These are phyloP conservation scores for Fusarium luffae DNA, from an alignment of 2,329 filamentous ascomycete genomes.

Conservation along the genomic window DNA sequence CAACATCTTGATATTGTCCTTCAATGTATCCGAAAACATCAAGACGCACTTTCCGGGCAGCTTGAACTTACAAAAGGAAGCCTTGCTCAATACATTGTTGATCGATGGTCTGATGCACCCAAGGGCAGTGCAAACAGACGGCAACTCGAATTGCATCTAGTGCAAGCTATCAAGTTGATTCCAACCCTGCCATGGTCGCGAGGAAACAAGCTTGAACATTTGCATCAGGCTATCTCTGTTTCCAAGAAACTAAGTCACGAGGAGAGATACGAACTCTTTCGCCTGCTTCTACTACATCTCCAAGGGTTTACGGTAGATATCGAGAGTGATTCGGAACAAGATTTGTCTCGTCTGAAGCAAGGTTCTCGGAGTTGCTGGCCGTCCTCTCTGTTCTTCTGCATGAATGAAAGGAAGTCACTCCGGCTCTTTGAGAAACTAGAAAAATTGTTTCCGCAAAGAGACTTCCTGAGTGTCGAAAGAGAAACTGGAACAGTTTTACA, in stretches of 20 bases:
- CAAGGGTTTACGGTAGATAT: constrained; percentile 38
- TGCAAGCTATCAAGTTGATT: constrained; percentile 15
- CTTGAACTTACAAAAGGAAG: not conserved
- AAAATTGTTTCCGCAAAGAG: constrained; percentile 13
- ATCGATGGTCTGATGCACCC: constrained; percentile 24
- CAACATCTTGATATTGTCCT: constrained; percentile 34
- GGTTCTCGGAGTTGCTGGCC: constrained; percentile 22
- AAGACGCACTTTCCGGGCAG: not conserved
- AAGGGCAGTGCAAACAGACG: not conserved
- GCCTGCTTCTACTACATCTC: constrained; percentile 36
- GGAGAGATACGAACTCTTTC: constrained; percentile 40
- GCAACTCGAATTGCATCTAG: not conserved
- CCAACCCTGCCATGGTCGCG: not conserved
- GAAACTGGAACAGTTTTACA: constrained; percentile 4
- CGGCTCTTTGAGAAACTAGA: constrained; percentile 33
- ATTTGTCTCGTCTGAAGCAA: constrained; percentile 7
- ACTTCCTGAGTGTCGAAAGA: constrained; percentile 19
- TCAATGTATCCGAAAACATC: constrained; percentile 13
- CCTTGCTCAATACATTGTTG: constrained; percentile 21
- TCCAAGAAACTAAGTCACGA: not conserved
- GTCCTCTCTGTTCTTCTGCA: constrained; percentile 20
- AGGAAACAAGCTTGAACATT: not conserved
- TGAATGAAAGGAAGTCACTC: constrained; percentile 23
- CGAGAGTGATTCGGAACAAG: constrained; percentile 25
- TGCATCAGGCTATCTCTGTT: not conserved